Evolutionary conservation across 169 alveolate genomes (phyloP).

Genomic region (Perkinsus olseni): DNA sequence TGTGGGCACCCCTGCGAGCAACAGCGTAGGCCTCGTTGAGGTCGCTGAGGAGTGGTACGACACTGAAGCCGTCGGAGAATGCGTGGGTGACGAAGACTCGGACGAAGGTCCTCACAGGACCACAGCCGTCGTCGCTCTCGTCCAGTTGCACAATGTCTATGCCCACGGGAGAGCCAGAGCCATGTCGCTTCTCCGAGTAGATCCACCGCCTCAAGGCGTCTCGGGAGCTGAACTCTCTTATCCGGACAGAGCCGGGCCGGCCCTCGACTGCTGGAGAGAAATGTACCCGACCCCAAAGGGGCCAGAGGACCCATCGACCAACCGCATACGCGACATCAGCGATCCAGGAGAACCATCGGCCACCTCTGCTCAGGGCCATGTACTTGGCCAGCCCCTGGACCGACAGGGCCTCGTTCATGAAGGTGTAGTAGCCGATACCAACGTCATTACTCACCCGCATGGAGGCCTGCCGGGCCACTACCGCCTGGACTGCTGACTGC

Average conservation of each 20-base stretch:
- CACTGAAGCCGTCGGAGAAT: neutral
- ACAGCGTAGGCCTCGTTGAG: neutral
- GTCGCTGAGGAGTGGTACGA: neutral
- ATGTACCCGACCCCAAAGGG: neutral
- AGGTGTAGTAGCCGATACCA: neutral
- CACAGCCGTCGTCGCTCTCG: neutral
- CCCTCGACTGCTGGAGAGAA: neutral
- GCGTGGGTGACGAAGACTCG: neutral
- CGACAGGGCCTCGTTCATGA: neutral
- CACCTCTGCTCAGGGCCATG: neutral
- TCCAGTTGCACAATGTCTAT: neutral
- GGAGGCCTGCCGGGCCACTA: neutral
- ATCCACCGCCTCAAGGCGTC: neutral
- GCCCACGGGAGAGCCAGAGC: neutral
- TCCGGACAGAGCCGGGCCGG: neutral
- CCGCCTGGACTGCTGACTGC: neutral
- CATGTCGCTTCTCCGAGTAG: neutral
- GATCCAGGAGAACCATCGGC: neutral
- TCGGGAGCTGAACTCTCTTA: neutral
- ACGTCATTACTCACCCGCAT: neutral
- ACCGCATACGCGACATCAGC: neutral
- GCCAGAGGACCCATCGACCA: neutral
- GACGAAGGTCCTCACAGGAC: neutral
- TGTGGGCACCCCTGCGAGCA: neutral
- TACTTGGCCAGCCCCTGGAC: neutral